These are phyloP conservation scores for Ceratocystis variospora DNA, from an alignment of 2,329 filamentous ascomycete genomes.

Conservation along the genomic window DNA sequence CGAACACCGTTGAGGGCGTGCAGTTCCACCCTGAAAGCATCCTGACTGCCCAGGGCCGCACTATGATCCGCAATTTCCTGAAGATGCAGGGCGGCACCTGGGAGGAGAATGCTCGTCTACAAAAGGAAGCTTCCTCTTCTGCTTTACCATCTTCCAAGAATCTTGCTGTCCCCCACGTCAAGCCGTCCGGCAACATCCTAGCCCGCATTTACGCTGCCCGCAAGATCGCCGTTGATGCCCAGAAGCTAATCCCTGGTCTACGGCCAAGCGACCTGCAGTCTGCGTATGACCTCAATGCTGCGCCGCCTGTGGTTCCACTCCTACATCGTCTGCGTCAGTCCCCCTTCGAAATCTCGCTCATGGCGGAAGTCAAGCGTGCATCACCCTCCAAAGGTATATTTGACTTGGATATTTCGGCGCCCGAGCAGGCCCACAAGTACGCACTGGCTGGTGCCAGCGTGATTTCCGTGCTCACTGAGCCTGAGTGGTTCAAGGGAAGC, in stretches of 20 bases:
- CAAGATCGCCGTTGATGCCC: constrained; percentile 57
- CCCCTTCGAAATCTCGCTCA: constrained; percentile 75
- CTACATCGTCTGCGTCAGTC: constrained; percentile 66
- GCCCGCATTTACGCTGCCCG: constrained; percentile 82
- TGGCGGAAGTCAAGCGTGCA: constrained; percentile 94
- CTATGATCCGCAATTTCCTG: constrained; percentile 89
- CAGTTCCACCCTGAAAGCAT: constrained; percentile 99
- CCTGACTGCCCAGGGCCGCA: constrained; percentile 71
- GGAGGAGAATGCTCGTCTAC: constrained; percentile 58
- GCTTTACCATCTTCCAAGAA: constrained; percentile 20
- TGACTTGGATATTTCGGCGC: constrained; percentile 72
- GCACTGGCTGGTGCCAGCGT: constrained; percentile 89
- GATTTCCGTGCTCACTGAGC: constrained; percentile 96
- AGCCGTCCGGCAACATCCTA: constrained; percentile 58
- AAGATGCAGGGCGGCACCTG: constrained; percentile 80
- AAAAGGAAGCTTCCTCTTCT: constrained; percentile 25
- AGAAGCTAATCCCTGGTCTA: constrained; percentile 76
- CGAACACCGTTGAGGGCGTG: constrained; percentile 82
- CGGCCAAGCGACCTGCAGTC: constrained; percentile 72
- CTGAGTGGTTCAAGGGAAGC: constrained; percentile 97
- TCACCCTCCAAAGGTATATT: constrained; percentile 96
- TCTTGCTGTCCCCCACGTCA: constrained; percentile 34
- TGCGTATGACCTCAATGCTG: constrained; percentile 68
- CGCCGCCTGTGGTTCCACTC: constrained; percentile 72
- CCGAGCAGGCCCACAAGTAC: constrained; percentile 80